Conservation (phyloP, 2,329 filamentous ascomycete species). For the Aspergillus puulaauensis region DNA sequence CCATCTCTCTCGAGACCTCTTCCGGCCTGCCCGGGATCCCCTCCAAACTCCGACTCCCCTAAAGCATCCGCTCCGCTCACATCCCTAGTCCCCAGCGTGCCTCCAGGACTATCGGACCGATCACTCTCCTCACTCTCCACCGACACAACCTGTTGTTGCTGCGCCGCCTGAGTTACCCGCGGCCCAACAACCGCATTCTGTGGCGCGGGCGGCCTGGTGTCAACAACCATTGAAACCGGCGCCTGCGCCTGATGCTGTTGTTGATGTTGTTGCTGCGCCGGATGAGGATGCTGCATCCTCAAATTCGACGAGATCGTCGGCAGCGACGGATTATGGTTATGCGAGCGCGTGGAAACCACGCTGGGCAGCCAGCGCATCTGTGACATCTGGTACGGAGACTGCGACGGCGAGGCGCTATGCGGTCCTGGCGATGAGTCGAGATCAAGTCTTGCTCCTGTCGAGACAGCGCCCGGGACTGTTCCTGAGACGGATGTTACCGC, state of each 20-base stretch:
- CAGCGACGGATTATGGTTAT: constrained; percentile 14
- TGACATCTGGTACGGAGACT: constrained; percentile 21
- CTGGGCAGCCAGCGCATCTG: constrained; percentile 28
- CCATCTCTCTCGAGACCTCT: neutral
- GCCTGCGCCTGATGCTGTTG: constrained; percentile 7
- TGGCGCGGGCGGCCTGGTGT: constrained; percentile 4
- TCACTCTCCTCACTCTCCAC: constrained; percentile 19
- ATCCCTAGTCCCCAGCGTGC: constrained; percentile 11
- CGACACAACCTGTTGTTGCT: constrained; percentile 7
- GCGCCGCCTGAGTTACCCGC: neutral
- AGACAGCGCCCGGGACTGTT: neutral
- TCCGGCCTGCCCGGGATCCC: neutral
- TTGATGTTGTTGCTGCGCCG: constrained; percentile 6
- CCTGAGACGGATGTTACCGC: constrained; percentile 1
- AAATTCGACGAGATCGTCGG: constrained; percentile 21
- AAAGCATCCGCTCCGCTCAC: constrained; percentile 8
- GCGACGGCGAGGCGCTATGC: constrained; percentile 8
- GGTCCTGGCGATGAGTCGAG: neutral
- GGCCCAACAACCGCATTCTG: neutral
- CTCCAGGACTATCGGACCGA: constrained; percentile 12
- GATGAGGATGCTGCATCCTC: constrained; percentile 17
- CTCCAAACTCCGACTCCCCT: constrained; percentile 18
- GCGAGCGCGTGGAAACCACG: constrained; percentile 19
- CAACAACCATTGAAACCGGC: constrained; percentile 18
- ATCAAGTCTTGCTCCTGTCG: neutral